Evolutionary conservation across 805 yeast species (phyloP).

Genomic region (Naumovozyma dairenensis): DNA sequence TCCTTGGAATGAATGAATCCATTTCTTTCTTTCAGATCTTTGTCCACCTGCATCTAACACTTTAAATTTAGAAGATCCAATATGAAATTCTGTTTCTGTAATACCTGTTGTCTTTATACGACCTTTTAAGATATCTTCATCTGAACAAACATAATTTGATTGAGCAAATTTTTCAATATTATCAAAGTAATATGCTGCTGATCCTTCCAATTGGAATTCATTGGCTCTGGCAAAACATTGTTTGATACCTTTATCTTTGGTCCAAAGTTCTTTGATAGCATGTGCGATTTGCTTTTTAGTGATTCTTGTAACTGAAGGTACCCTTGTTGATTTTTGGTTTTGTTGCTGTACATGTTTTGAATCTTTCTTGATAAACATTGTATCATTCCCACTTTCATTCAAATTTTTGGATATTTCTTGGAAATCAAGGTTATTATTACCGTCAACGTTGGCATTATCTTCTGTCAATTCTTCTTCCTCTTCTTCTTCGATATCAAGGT

Average conservation of each 20-base stretch:
- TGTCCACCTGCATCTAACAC: slow-evolving; percentile 97
- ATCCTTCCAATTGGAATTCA: slow-evolving; percentile 77
- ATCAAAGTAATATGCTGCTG: slow-evolving; percentile 73
- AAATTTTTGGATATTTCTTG: slow-evolving; percentile 21
- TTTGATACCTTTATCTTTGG: slow-evolving; percentile 53
- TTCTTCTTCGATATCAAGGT: background rate
- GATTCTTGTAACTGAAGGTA: slow-evolving; percentile 2
- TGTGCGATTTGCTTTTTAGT: slow-evolving; percentile 51
- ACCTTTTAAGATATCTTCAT: slow-evolving; percentile 80
- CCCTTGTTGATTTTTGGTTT: slow-evolving; percentile 5
- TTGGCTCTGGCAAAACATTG: slow-evolving; percentile 51
- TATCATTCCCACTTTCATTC: slow-evolving; percentile 19
- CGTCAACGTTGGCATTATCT: background rate
- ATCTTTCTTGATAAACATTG: slow-evolving; percentile 16
- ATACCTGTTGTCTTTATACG: slow-evolving; percentile 94
- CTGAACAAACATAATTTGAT: slow-evolving; percentile 57
- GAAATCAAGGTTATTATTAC: slow-evolving; percentile 1
- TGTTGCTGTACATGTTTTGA: too few species aligned
- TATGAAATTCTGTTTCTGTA: slow-evolving; percentile 70
- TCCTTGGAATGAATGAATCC: slow-evolving; percentile 92
- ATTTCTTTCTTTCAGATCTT: slow-evolving; percentile 78
- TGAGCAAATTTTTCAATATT: slow-evolving; percentile 56
- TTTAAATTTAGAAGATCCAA: slow-evolving; percentile 56
- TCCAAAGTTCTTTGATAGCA: slow-evolving; percentile 66
- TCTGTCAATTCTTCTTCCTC: background rate